Base-by-base conservation (phyloP, 2,329 filamentous ascomycete species). In the Parastagonospora nodorum region DNA sequence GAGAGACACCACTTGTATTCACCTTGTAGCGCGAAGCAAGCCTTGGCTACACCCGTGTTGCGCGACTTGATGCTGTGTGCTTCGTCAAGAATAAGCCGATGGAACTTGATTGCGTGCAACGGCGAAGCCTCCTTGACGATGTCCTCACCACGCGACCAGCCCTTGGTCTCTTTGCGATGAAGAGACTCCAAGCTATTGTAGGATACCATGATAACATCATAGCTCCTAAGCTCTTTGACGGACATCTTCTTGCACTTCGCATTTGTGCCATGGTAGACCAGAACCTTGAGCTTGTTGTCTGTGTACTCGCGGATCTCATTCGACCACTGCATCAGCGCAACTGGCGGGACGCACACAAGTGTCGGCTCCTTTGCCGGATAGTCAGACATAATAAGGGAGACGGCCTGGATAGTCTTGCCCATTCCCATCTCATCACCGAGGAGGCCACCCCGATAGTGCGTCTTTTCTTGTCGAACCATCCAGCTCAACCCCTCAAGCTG, bases 401-500 rank as follows among this genome's bases (percentile, higher is more conserved):
- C 94, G 2, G 94, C 93, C 74, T 99, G 94, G 43, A 99, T 97
- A 0, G 94, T 99, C 78, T 99, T 99, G 42, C 94, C 94, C 77
- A 99, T 89, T 15, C 94, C 94, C 94, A 99, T 99, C 75, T 99
- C 94, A 63, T 99, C 94, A 51, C 94, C 94, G 2, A 99, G 82
- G 2, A 99, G 80, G 11, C 94, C 94, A 14, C 94, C 94, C 67
- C 87, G 90, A 83, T 92, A 97, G 33, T 88, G 77, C 0, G 85
- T 88, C 74, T 89, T 80, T 71, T 99, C 94, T 82, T 97, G 96
- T 48, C 83, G 87, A 53, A 83, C 85, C 91, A 99, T 95, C 94
- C 94, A 99, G 43, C 91, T 87, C 33, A 99, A 80, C 4, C 94
- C 94, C 74, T 97, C 89, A 5, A 96, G 85, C 68, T 99, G 94